phyloP scores from a whole-genome alignment of 805 yeast genomes.

The Suhomyces pyralidae region DNA sequence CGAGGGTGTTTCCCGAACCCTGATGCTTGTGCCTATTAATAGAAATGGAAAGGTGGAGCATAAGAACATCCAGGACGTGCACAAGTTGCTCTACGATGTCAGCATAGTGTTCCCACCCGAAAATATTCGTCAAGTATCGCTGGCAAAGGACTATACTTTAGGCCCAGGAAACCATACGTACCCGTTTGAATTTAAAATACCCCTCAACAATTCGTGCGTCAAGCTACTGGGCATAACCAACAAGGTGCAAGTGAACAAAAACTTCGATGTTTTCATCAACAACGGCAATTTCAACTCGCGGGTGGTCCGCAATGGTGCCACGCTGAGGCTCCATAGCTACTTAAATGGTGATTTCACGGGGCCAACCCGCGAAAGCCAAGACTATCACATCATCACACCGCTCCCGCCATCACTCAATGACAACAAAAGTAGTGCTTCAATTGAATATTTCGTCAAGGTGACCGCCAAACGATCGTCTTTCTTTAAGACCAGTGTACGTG shows the following conservation, averaged over 20 bases:
- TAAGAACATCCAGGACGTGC: slow-evolving; percentile 33
- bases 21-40: slow-evolving; percentile 27
- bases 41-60: slow-evolving; percentile 4
- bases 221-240: slow-evolving; percentile 33
- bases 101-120: slow-evolving; percentile 51
- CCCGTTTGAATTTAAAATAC: slow-evolving; percentile 47
- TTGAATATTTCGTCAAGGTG: slow-evolving; percentile 57
- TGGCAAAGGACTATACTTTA: slow-evolving; percentile 43
- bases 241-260: slow-evolving; percentile 28
- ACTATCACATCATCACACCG: slow-evolving; percentile 26
- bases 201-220: slow-evolving; percentile 41
- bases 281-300: slow-evolving; percentile 27
- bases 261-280: slow-evolving; percentile 28
- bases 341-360: neutral
- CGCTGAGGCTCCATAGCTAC: neutral
- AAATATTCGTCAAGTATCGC: slow-evolving; percentile 43
- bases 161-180: slow-evolving; percentile 51
- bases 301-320: neutral
- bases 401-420: slow-evolving; percentile 36
- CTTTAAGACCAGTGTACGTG: slow-evolving; percentile 45
- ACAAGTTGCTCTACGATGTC: slow-evolving; percentile 49
- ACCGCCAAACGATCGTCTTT: slow-evolving; percentile 55
- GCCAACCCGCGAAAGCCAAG: slow-evolving; percentile 1
- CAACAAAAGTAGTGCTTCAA: slow-evolving; percentile 33
- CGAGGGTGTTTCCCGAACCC: slow-evolving; percentile 46